Evolutionary conservation across 441 rosid genomes (phyloP).

Genomic region (Erodium chrysanthum): DNA sequence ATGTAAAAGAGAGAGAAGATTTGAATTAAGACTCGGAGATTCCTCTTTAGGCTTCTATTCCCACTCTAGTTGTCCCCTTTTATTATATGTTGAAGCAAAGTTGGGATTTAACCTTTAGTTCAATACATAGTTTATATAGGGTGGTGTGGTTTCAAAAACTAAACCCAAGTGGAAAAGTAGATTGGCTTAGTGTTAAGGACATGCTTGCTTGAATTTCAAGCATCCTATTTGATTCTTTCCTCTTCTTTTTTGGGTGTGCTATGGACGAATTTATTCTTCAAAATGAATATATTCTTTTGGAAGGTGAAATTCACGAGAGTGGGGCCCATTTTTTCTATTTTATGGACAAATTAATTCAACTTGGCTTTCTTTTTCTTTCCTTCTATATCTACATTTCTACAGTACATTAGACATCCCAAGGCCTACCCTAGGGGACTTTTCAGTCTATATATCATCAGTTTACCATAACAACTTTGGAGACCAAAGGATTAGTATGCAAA

Average conservation of each 20-base stretch:
- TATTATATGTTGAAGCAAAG: not conserved
- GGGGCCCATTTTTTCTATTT: constrained; percentile 1
- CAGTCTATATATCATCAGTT: not conserved
- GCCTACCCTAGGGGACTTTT: not conserved
- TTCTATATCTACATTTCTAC: too few species aligned
- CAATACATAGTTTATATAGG: not conserved
- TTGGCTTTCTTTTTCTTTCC: too few species aligned
- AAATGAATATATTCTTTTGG: constrained; percentile 9
- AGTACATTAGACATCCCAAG: too few species aligned
- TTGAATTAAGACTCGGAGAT: constrained; percentile 29
- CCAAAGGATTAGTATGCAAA: not conserved
- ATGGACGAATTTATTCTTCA: constrained; percentile 8
- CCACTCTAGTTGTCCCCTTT: constrained; percentile 8
- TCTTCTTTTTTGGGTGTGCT: constrained; percentile 5
- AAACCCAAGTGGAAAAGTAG: constrained; percentile 7
- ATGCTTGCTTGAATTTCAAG: constrained; percentile 8
- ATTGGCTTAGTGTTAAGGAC: not conserved
- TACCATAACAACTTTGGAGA: not conserved
- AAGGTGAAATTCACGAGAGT: constrained; percentile 3
- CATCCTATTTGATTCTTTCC: not conserved
- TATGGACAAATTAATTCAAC: not conserved
- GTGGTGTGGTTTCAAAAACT: constrained; percentile 3
- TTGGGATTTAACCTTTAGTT: constrained; percentile 8
- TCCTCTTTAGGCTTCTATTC: constrained; percentile 22
- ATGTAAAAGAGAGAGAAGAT: not conserved